phyloP scores from a whole-genome alignment of 108 stramenopile species.

The Cyclostephanos tholiformis region DNA sequence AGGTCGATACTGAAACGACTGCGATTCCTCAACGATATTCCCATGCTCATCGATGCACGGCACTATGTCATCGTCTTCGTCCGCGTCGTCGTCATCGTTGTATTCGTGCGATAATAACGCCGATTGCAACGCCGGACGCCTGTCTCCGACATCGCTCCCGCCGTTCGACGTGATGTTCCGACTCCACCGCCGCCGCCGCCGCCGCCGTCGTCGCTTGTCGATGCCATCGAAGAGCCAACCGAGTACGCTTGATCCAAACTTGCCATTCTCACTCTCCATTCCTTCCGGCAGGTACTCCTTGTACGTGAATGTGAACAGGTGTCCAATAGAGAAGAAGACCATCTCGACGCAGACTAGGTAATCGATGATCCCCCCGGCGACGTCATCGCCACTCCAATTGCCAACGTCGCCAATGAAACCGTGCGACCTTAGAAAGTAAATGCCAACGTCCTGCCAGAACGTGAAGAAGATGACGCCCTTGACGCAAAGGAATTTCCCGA shows the following conservation, averaged over 20 bases:
- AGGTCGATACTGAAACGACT: slow-evolving; percentile 62
- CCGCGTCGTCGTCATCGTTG: slow-evolving; percentile 1
- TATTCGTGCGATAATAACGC: slow-evolving; percentile 7
- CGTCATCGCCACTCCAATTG: slow-evolving; percentile 84
- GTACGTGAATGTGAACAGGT: slow-evolving; percentile 90
- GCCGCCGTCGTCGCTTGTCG: slow-evolving; percentile 24
- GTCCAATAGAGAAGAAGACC: slow-evolving; percentile 90
- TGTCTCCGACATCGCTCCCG: neutral
- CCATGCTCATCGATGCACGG: slow-evolving; percentile 42
- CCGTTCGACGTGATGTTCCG: neutral
- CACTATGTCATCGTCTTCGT: slow-evolving; percentile 29
- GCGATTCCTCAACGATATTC: slow-evolving; percentile 20
- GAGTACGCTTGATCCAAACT: neutral
- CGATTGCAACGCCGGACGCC: slow-evolving; percentile 8
- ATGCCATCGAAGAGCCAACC: slow-evolving; percentile 32
- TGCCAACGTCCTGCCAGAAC: slow-evolving; percentile 94
- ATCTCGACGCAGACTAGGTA: slow-evolving; percentile 95
- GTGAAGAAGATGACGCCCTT: slow-evolving; percentile 98
- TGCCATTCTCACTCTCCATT: slow-evolving; percentile 15
- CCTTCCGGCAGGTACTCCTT: slow-evolving; percentile 84
- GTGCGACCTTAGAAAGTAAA: slow-evolving; percentile 74
- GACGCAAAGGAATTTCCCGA: slow-evolving; percentile 95
- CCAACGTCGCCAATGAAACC: slow-evolving; percentile 81
- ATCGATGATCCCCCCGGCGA: slow-evolving; percentile 92
- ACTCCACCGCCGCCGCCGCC: neutral